phyloP scores from a whole-genome alignment of 2,329 filamentous ascomycete genomes.

The Clarireedia homoeocarpa region DNA sequence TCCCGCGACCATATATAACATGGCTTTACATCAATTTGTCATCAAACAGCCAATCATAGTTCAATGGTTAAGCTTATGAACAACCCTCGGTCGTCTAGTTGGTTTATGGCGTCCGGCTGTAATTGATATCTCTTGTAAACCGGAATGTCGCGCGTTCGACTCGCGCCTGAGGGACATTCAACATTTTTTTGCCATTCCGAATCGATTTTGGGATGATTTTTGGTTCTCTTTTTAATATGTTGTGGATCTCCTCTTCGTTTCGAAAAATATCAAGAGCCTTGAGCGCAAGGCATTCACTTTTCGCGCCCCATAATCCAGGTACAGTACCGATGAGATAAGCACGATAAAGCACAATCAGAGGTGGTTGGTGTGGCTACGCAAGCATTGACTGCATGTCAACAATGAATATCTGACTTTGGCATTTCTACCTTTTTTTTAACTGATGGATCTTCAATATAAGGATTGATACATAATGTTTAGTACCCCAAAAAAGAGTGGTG shows the following conservation, averaged over 20 bases:
- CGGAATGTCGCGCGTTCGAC: constrained; percentile 17
- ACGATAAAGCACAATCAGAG: too few relatives aligned
- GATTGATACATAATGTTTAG: background rate
- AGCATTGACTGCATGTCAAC: too few relatives aligned
- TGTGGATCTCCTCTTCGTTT: too few relatives aligned
- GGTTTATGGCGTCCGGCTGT: constrained; percentile 17
- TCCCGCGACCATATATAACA: background rate
- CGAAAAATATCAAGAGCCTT: too few relatives aligned
- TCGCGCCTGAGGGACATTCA: constrained; percentile 14
- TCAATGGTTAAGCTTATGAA: background rate
- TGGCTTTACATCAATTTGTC: background rate
- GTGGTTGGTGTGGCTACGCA: too few relatives aligned
- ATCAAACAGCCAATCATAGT: background rate
- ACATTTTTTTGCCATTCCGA: background rate
- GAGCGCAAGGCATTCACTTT: too few relatives aligned
- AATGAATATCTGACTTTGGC: too few relatives aligned
- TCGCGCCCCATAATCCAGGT: too few relatives aligned
- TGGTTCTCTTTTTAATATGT: too few relatives aligned
- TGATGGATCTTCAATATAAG: background rate
- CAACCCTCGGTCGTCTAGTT: constrained; percentile 16
- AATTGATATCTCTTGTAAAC: constrained; percentile 10
- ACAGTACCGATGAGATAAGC: too few relatives aligned
- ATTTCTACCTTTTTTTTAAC: too few relatives aligned
- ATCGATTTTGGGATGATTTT: background rate
- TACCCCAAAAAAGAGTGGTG: constrained; percentile 5